phyloP scores from a whole-genome alignment of 1,139 yeast genomes.

The Hyphopichia pseudoburtonii region DNA sequence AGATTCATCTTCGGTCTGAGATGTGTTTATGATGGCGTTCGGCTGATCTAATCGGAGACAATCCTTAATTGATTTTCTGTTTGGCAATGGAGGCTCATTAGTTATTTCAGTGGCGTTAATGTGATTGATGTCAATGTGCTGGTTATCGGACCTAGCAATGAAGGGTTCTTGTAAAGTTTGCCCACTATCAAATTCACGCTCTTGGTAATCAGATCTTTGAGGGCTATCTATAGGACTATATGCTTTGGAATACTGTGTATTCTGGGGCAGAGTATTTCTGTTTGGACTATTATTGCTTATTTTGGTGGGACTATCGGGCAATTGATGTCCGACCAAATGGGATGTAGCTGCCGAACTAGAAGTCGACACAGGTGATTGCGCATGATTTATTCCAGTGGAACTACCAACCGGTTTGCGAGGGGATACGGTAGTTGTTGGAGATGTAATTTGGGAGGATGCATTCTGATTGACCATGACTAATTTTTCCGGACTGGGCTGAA shows the following conservation, averaged over 20 bases:
- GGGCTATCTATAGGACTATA: slow-evolving; percentile 4
- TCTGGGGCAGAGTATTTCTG: neutral
- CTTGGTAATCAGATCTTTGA: neutral
- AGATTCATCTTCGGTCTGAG: slow-evolving; percentile 6
- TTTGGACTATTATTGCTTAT: slow-evolving; percentile 2
- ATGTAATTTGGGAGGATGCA: too few relatives aligned
- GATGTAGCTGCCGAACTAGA: neutral
- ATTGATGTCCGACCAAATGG: neutral
- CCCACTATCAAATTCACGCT: neutral
- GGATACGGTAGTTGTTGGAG: too few relatives aligned
- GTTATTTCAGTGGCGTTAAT: too few relatives aligned
- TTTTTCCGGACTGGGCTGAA: too few relatives aligned
- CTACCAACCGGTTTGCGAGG: too few relatives aligned
- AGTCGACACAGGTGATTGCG: too few relatives aligned
- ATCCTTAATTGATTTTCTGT: slow-evolving; percentile 28
- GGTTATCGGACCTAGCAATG: slow-evolving; percentile 3
- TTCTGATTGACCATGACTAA: too few relatives aligned
- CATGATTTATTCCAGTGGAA: too few relatives aligned
- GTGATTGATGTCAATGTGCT: slow-evolving; percentile 8
- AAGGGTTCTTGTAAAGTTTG: slow-evolving; percentile 4
- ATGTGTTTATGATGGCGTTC: slow-evolving; percentile 11
- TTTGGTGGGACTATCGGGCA: slow-evolving; percentile 1
- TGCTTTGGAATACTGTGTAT: slow-evolving; percentile 1
- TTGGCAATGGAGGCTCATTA: slow-evolving; percentile 22
- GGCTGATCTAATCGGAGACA: slow-evolving; percentile 29